phyloP scores from a whole-genome alignment of 257 asterid genomes.

The Solanum ahanhuiri region DNA sequence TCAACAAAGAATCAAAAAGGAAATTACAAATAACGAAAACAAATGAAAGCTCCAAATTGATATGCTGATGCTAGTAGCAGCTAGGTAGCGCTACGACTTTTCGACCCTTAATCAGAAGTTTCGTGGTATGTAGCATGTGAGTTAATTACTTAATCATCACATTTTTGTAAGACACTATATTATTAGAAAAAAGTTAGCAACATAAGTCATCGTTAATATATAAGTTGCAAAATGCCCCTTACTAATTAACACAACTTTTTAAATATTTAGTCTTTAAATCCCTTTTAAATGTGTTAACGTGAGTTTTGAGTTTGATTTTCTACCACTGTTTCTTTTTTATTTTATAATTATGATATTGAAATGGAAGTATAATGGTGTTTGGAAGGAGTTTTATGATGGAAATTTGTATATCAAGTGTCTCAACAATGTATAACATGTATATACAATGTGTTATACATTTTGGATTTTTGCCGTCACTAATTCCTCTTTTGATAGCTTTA shows the following conservation, averaged over 20 bases:
- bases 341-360: neutral
- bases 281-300: neutral
- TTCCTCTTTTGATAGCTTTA: neutral
- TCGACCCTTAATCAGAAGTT: neutral
- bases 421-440: neutral
- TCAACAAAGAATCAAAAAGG: neutral
- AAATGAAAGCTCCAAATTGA: neutral
- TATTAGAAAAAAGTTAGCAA: too few relatives aligned
- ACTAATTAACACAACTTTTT: neutral
- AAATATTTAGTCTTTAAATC: neutral
- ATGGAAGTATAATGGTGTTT: neutral
- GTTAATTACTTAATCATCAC: neutral
- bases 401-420: neutral
- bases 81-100: too few relatives aligned
- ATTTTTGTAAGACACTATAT: neutral
- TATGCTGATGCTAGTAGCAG: neutral
- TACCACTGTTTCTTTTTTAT: neutral
- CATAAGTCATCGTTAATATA: neutral
- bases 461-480: neutral
- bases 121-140: neutral
- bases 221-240: neutral
- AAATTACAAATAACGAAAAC: neutral
- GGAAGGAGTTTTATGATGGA: neutral
- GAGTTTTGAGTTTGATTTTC: neutral
- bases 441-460: neutral